Conservation (phyloP, 495 filamentous ascomycete genomes). For the Tuber aestivum region DNA sequence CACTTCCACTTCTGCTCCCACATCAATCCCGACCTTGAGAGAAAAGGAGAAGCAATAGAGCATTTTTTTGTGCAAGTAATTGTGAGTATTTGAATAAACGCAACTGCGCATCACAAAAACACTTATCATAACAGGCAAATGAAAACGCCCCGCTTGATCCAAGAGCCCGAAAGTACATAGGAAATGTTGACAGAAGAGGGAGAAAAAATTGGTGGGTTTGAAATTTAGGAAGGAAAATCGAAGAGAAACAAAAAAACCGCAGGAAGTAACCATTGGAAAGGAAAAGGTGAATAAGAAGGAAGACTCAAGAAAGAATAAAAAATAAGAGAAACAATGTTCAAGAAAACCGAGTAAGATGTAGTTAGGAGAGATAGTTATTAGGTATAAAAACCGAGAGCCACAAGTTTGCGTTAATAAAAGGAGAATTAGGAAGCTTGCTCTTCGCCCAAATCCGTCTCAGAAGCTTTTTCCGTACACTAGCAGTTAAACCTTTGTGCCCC, state of each 20-base stretch:
- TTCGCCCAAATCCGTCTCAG: conserved; percentile 28
- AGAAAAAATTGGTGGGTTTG: conserved; percentile 13
- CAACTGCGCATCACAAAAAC: background rate
- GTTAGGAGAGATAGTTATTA: conserved; percentile 17
- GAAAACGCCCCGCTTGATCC: conserved; percentile 40
- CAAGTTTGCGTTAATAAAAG: conserved; percentile 18
- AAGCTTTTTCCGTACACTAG: conserved; percentile 33
- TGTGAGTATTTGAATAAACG: conserved; percentile 3
- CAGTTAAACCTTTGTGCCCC: conserved; percentile 37
- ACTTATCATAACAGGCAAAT: conserved; percentile 30
- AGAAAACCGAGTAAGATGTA: conserved; percentile 22
- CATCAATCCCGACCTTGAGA: background rate
- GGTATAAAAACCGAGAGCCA: conserved; percentile 21
- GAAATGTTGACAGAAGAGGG: background rate
- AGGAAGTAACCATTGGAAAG: background rate
- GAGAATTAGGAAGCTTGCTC: conserved; percentile 37
- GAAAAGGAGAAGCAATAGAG: background rate
- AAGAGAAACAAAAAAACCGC: background rate
- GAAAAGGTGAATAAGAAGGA: conserved; percentile 7
- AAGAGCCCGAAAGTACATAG: conserved; percentile 31
- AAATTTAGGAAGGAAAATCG: conserved; percentile 12
- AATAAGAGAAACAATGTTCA: conserved; percentile 37
- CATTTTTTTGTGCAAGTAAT: background rate
- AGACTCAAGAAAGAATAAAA: conserved; percentile 14
- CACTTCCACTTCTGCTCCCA: background rate